Percentiles rank a stretch among this genome's conserved stretches.
Conservation (phyloP, 768 basidiomycete species). For the Rhodosporidiobolus odoratus region DNA sequence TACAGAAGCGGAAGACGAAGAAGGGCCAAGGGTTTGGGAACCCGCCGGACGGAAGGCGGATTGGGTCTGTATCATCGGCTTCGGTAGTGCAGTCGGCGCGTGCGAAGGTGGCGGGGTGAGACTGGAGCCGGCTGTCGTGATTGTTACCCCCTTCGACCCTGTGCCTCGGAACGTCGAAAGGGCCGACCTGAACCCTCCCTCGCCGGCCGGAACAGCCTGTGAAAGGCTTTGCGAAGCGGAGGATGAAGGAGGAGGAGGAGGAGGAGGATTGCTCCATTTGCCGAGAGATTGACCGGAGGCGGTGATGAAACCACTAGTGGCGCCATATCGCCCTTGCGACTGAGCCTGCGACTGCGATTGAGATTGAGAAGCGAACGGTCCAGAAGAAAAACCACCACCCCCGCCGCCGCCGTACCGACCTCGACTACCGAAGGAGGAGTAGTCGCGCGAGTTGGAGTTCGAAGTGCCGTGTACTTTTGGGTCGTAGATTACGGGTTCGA, state of each 20-base stretch:
- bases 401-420: not conserved
- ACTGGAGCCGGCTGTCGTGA: not conserved
- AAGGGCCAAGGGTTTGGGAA: too few relatives aligned
- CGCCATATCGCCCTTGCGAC: not conserved
- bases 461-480: not conserved
- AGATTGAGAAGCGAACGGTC: not conserved
- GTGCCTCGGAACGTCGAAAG: not conserved
- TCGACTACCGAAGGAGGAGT: conserved; percentile 3
- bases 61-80: too few relatives aligned
- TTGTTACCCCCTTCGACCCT: not conserved
- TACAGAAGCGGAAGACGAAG: too few relatives aligned
- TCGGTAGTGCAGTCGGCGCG: too few relatives aligned
- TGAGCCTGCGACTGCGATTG: too few relatives aligned
- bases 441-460: conserved; percentile 5
- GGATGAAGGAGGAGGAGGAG: too few relatives aligned
- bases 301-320: not conserved
- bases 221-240: not conserved
- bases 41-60: too few relatives aligned
- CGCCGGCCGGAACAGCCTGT: conserved; percentile 18
- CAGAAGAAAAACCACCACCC: not conserved
- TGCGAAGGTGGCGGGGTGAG: not conserved
- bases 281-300: not conserved
- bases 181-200: conserved; percentile 26
- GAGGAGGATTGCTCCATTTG: not conserved
- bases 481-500: conserved; percentile 4